phyloP scores from a whole-genome alignment of 352 stramenopile species.

The Pythium rishiriense region DNA sequence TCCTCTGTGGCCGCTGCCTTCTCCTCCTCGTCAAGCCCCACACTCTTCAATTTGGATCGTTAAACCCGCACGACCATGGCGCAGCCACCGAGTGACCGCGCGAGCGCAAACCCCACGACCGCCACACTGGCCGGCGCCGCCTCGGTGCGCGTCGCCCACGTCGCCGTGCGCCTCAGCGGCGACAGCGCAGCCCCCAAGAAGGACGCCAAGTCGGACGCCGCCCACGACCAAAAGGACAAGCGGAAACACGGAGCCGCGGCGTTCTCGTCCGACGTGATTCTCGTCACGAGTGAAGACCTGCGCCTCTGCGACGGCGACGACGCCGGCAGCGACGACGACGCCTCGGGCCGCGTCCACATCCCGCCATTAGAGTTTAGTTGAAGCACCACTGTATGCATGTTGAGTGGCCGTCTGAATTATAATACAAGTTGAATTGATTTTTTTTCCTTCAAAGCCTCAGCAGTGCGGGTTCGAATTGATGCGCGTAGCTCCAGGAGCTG shows the following conservation, averaged over 20 bases:
- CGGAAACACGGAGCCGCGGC: neutral
- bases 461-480: neutral
- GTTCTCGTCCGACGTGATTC: conserved; percentile 17
- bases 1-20: no score
- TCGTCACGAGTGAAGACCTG: conserved; percentile 18
- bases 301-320: neutral
- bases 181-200: neutral
- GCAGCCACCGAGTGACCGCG: conserved; percentile 1
- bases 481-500: neutral
- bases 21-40: no score
- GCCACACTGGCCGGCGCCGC: neutral
- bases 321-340: neutral
- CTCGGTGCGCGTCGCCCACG: conserved; percentile 6
- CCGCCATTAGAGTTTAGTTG: conserved; percentile 14
- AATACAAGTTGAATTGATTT: conserved; percentile 3
- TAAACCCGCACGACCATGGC: neutral
- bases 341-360: conserved; percentile 1
- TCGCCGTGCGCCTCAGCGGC: conserved; percentile 4
- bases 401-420: conserved; percentile 2
- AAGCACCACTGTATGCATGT: neutral
- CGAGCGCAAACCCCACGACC: neutral
- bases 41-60: conserved; percentile 11
- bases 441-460: neutral
- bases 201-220: neutral
- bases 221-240: neutral